Conservation (phyloP, 257 asterid species). For the Sherardia arvensis region DNA sequence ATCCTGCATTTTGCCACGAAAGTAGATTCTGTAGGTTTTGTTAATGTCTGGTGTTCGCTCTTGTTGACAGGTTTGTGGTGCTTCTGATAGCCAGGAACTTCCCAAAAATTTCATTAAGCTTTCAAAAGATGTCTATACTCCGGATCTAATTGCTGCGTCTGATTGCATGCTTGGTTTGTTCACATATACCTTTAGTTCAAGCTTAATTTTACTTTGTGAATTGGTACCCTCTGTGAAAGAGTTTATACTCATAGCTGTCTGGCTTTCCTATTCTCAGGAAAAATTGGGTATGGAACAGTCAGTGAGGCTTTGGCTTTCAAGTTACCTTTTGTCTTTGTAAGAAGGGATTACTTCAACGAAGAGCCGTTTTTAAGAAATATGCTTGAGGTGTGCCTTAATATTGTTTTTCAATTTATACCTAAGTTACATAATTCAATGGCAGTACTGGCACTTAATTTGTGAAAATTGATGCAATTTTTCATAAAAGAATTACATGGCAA, state of each 20-base stretch:
- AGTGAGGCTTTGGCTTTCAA: slow-evolving; percentile 94
- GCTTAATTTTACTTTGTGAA: neutral
- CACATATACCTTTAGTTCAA: neutral
- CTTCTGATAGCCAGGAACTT: slow-evolving; percentile 67
- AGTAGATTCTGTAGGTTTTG: slow-evolving; percentile 5
- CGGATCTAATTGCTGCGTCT: slow-evolving; percentile 92
- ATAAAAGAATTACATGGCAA: neutral
- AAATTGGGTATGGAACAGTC: slow-evolving; percentile 96
- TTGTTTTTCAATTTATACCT: neutral
- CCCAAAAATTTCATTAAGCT: slow-evolving; percentile 86
- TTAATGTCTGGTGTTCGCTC: slow-evolving; percentile 6
- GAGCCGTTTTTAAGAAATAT: slow-evolving; percentile 97
- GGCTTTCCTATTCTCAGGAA: slow-evolving; percentile 42
- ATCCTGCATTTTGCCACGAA: neutral
- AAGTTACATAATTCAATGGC: neutral
- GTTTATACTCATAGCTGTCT: slow-evolving; percentile 1
- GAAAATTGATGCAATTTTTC: neutral
- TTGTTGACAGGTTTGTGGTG: slow-evolving; percentile 82
- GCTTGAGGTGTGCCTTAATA: slow-evolving; percentile 63
- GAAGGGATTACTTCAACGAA: slow-evolving; percentile 95
- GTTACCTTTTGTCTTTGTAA: slow-evolving; percentile 93
- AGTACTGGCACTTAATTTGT: neutral
- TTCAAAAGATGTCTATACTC: slow-evolving; percentile 84
- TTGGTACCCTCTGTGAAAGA: slow-evolving; percentile 8
- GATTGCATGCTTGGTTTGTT: slow-evolving; percentile 98